Conservation (phyloP, 2,329 filamentous ascomycete genomes). For the Lecanicillium sp. region DNA sequence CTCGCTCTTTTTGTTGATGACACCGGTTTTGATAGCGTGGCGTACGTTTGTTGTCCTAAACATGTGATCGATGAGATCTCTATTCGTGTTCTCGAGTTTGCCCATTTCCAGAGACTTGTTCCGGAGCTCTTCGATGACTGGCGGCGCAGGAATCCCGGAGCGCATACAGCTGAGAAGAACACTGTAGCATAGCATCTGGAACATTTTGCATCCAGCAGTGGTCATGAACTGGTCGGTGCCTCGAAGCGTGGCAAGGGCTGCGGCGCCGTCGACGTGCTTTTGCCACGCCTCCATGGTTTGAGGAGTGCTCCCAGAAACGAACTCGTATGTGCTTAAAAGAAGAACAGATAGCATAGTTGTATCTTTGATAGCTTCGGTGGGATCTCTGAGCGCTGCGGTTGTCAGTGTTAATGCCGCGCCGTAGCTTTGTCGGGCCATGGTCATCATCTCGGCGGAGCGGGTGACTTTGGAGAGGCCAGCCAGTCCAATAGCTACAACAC, state of each 20-base stretch:
- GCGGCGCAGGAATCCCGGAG: constrained; percentile 41
- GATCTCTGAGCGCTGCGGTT: constrained; percentile 42
- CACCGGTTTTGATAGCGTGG: constrained; percentile 38
- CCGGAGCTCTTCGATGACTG: constrained; percentile 41
- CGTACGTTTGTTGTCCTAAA: constrained; percentile 41
- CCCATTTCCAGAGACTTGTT: constrained; percentile 33
- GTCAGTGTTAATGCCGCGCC: constrained; percentile 44
- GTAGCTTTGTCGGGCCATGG: constrained; percentile 45
- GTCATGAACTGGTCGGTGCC: constrained; percentile 42
- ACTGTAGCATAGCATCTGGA: constrained; percentile 46
- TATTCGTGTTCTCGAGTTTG: constrained; percentile 33
- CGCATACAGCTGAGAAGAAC: constrained; percentile 48
- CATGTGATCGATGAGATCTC: constrained; percentile 38
- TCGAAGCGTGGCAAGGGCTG: constrained; percentile 43
- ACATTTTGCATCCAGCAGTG: constrained; percentile 43
- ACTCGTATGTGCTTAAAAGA: constrained; percentile 51
- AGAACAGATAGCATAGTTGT: constrained; percentile 49
- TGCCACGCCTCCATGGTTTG: constrained; percentile 46
- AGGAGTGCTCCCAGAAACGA: constrained; percentile 40
- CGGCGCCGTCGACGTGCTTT: constrained; percentile 48
- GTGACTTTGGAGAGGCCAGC: constrained; percentile 44
- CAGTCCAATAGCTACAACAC: constrained; percentile 50
- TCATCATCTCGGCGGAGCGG: constrained; percentile 35
- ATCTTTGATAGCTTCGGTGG: constrained; percentile 38
- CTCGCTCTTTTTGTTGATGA: constrained; percentile 29